A percentile compares a stretch with the other conserved stretches of the same genome.
phyloP scores from a whole-genome alignment of 2,329 filamentous ascomycete genomes.

The Fusarium continuum region DNA sequence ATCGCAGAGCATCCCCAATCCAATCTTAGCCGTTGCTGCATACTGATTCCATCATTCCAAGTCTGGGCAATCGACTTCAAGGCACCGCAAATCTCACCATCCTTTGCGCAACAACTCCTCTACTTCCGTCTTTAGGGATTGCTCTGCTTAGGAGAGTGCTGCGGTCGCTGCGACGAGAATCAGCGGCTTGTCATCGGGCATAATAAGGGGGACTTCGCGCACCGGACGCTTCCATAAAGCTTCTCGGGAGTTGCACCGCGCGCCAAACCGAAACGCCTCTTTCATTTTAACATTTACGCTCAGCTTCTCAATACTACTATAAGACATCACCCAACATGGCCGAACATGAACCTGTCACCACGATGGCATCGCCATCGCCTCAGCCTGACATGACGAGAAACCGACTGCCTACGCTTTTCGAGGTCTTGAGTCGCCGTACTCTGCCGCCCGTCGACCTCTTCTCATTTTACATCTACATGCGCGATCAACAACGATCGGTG shows the following conservation, averaged over 20 bases:
- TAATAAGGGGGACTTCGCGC: conserved; percentile 38
- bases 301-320: conserved; percentile 1
- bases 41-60: conserved; percentile 41
- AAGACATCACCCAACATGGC: conserved; percentile 37
- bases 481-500: conserved; percentile 96
- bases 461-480: conserved; percentile 99
- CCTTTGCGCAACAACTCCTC: conserved; percentile 30
- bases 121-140: conserved; percentile 16
- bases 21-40: conserved; percentile 38
- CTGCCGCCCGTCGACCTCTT: conserved; percentile 95
- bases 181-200: conserved; percentile 15
- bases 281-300: conserved; percentile 29
- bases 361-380: conserved; percentile 58
- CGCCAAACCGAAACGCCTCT: conserved; percentile 27
- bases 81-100: conserved; percentile 23
- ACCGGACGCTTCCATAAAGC: conserved; percentile 24
- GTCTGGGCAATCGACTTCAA: conserved; percentile 8
- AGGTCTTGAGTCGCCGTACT: conserved; percentile 94
- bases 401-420: conserved; percentile 91
- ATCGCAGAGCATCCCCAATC: conserved; percentile 27
- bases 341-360: conserved; percentile 42
- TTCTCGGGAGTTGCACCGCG: conserved; percentile 25
- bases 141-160: conserved; percentile 17
- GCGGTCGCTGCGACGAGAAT: conserved; percentile 26
- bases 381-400: conserved; percentile 74